Evolutionary conservation across 345 rosid species (phyloP).

Genomic region (Syzygium grande): DNA sequence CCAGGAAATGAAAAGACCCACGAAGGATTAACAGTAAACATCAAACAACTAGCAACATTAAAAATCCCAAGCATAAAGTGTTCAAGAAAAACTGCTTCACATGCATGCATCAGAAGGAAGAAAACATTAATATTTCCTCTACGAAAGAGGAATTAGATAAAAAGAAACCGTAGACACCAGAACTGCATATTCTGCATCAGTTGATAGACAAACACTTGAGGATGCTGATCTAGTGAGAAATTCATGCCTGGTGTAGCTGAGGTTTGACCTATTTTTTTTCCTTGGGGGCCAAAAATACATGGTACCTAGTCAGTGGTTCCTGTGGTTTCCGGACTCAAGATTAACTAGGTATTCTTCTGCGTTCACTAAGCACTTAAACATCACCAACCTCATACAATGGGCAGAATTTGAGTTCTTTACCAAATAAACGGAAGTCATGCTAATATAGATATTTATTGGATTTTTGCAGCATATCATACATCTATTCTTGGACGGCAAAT

Average conservation of each 20-base stretch:
- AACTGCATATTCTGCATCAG: neutral
- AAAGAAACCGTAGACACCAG: neutral
- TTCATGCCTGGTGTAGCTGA: neutral
- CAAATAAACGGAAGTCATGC: neutral
- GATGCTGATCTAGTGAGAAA: neutral
- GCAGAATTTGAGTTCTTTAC: neutral
- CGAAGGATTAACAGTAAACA: neutral
- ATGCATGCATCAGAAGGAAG: neutral
- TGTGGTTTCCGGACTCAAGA: neutral
- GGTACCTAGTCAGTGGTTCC: neutral
- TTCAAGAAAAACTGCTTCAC: neutral
- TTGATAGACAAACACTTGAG: neutral
- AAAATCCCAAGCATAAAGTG: neutral
- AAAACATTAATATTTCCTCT: neutral
- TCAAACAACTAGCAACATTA: neutral
- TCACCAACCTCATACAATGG: neutral
- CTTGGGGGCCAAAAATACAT: neutral
- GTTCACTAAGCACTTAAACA: neutral
- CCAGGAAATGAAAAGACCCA: neutral
- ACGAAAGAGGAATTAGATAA: neutral
- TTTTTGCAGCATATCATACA: neutral
- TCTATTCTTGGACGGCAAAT: neutral
- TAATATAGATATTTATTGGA: neutral
- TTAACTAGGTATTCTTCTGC: neutral
- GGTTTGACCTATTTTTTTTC: neutral